Conservation (phyloP, 495 filamentous ascomycete genomes). For the Podospora pseudopauciseta region DNA sequence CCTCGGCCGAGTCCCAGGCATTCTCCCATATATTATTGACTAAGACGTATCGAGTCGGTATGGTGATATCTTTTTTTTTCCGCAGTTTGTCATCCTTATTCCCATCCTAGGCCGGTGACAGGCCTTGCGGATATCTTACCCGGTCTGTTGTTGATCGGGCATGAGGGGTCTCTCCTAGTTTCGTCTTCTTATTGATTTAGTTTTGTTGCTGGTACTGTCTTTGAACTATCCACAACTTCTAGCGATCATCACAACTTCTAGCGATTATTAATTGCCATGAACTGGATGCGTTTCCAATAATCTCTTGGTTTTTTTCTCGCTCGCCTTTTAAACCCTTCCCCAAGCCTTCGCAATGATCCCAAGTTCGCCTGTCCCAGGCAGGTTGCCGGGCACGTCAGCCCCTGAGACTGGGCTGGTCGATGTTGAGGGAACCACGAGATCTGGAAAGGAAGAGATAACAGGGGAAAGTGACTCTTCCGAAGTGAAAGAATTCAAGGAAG, state of each 20-base stretch:
- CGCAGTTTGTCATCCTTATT: neutral
- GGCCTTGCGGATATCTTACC: neutral
- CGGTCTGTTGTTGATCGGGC: neutral
- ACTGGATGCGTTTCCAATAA: neutral
- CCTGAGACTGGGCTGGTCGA: neutral
- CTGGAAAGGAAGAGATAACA: slow-evolving; percentile 19
- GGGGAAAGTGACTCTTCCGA: slow-evolving; percentile 23
- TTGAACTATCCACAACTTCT: neutral
- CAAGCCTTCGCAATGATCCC: neutral
- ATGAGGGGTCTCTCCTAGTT: neutral
- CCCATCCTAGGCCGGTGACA: neutral
- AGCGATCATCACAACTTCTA: neutral
- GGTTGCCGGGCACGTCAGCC: neutral
- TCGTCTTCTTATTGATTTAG: neutral
- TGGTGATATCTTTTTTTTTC: neutral
- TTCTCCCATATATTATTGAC: neutral
- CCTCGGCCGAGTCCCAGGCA: slow-evolving; percentile 1
- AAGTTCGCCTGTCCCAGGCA: neutral
- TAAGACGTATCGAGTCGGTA: slow-evolving; percentile 1
- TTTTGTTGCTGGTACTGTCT: neutral
- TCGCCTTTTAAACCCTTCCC: neutral
- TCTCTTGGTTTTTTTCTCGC: neutral
- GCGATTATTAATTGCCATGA: neutral
- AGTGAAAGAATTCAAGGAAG: slow-evolving; percentile 40
- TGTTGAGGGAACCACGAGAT: slow-evolving; percentile 11